These are phyloP conservation scores for Leptosphaerulina australis DNA, from an alignment of 2,329 filamentous ascomycete species.

Conservation along the genomic window DNA sequence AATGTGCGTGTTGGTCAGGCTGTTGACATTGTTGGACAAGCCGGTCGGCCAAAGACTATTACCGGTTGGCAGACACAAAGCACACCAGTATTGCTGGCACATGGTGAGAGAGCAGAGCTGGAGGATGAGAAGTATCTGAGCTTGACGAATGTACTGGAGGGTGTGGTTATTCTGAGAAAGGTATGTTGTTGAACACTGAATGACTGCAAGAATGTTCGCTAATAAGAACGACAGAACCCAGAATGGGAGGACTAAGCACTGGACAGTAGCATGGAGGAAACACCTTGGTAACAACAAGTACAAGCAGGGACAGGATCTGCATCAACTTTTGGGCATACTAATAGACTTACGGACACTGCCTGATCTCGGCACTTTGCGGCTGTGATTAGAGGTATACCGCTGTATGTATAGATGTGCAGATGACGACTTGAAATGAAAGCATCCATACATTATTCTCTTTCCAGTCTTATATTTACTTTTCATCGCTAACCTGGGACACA, in stretches of 20 bases:
- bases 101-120: constrained; percentile 93
- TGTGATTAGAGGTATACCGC: constrained; percentile 22
- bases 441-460: constrained; percentile 21
- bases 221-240: constrained; percentile 48
- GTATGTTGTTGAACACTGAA: constrained; percentile 58
- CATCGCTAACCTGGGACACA: not conserved
- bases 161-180: constrained; percentile 95
- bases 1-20: constrained; percentile 98
- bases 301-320: constrained; percentile 22
- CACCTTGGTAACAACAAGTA: constrained; percentile 9
- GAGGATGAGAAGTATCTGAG: constrained; percentile 98
- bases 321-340: constrained; percentile 33
- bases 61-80: constrained; percentile 99
- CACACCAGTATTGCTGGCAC: constrained; percentile 93
- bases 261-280: not conserved
- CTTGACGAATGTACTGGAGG: constrained; percentile 88
- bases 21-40: constrained; percentile 96
- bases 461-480: not conserved
- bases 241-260: constrained; percentile 52
- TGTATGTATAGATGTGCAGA: constrained; percentile 40
- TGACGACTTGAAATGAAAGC: constrained; percentile 34
- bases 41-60: constrained; percentile 96
- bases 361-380: constrained; percentile 3
- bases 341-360: constrained; percentile 35
- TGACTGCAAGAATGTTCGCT: constrained; percentile 5